These are phyloP conservation scores for Wickerhamomyces tratensis DNA, from an alignment of 805 yeast species.

Conservation along the genomic window DNA sequence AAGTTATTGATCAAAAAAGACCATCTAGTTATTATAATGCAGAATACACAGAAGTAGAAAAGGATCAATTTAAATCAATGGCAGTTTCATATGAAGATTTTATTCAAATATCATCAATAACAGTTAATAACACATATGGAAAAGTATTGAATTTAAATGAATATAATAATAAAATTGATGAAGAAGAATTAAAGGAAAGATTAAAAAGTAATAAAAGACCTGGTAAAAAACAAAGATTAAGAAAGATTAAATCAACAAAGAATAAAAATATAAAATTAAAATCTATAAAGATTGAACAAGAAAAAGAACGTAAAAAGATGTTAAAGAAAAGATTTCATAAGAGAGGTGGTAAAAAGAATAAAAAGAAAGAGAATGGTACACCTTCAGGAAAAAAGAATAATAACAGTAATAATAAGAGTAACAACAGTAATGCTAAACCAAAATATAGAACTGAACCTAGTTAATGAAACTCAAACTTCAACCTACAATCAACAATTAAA, in stretches of 20 bases:
- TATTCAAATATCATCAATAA: neutral
- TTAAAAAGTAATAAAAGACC: conserved; percentile 10
- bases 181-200: conserved; percentile 3
- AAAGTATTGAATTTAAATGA: conserved; percentile 8
- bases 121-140: conserved; percentile 2
- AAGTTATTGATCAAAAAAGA: conserved; percentile 11
- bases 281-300: conserved; percentile 4
- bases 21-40: conserved; percentile 14
- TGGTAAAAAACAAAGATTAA: conserved; percentile 16
- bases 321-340: conserved; percentile 14
- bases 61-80: conserved; percentile 1
- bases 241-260: conserved; percentile 5
- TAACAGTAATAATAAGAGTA: too few species aligned
- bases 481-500: too few species aligned
- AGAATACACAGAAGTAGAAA: conserved; percentile 3
- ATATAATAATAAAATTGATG: conserved; percentile 8
- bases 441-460: conserved; percentile 10
- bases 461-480: too few species aligned
- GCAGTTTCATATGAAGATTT: conserved; percentile 14
- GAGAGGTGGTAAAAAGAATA: conserved; percentile 17
- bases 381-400: too few species aligned
- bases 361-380: conserved; percentile 6
- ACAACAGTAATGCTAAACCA: conserved; percentile 2
- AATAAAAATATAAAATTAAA: conserved; percentile 1
- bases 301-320: conserved; percentile 7